phyloP scores from a whole-genome alignment of 805 yeast genomes.

The Candida patagonica region DNA sequence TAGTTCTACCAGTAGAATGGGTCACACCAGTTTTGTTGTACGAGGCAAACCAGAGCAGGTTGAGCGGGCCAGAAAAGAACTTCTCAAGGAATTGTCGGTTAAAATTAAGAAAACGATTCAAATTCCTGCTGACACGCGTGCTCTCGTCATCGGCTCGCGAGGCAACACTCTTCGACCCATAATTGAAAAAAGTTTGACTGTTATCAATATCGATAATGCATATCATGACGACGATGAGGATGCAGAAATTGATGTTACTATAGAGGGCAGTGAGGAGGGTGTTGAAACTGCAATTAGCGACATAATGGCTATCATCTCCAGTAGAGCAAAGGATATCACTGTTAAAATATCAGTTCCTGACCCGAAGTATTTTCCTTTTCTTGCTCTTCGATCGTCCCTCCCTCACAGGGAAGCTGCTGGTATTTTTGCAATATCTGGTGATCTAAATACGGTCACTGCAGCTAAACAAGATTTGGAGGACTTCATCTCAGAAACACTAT shows the following conservation, averaged over 20 bases:
- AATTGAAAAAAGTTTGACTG: slow-evolving; percentile 55
- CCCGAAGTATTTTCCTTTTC: slow-evolving; percentile 21
- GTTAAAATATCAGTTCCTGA: slow-evolving; percentile 19
- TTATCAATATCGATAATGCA: slow-evolving; percentile 51
- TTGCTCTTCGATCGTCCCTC: slow-evolving; percentile 1
- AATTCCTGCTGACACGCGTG: slow-evolving; percentile 69
- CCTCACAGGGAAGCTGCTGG: slow-evolving; percentile 12
- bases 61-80: slow-evolving; percentile 60
- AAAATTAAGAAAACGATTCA: slow-evolving; percentile 53
- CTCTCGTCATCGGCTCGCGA: slow-evolving; percentile 77
- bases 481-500: slow-evolving; percentile 36
- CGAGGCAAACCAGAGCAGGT: slow-evolving; percentile 65
- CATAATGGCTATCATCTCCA: slow-evolving; percentile 65
- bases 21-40: slow-evolving; percentile 73
- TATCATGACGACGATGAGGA: slow-evolving; percentile 43
- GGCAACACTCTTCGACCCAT: slow-evolving; percentile 79
- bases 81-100: slow-evolving; percentile 66
- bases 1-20: slow-evolving; percentile 68
- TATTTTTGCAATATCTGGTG: slow-evolving; percentile 55
- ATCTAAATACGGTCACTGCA: slow-evolving; percentile 51
- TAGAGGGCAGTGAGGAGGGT: slow-evolving; percentile 82
- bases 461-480: slow-evolving; percentile 45
- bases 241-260: slow-evolving; percentile 47
- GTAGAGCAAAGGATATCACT: slow-evolving; percentile 45
- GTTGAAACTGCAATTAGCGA: slow-evolving; percentile 61